These are phyloP conservation scores for Rosa multiflora DNA, from an alignment of 306 rosid genomes.

Conservation along the genomic window DNA sequence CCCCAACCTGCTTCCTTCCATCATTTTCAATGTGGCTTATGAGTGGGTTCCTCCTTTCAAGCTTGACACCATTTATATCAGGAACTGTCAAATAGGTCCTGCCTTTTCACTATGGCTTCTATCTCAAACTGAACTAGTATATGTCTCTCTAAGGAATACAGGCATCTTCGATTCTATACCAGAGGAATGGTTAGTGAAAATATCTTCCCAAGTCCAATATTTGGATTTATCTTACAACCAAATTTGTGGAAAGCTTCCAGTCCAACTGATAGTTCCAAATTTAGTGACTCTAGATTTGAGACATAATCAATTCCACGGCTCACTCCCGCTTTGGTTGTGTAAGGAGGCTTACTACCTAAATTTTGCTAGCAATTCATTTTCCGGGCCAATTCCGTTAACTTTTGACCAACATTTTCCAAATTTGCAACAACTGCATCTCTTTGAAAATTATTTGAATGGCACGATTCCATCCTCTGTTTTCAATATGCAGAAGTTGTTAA, in stretches of 20 bases:
- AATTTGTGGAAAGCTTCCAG: neutral
- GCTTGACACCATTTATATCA: neutral
- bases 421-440: neutral
- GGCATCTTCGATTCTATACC: neutral
- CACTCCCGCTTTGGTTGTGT: neutral
- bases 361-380: neutral
- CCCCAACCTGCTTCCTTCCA: neutral
- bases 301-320: neutral
- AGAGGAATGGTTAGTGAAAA: neutral
- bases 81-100: neutral
- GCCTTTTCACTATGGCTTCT: neutral
- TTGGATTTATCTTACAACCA: neutral
- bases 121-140: neutral
- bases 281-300: neutral
- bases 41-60: constrained; percentile 8
- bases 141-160: neutral
- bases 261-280: neutral
- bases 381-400: neutral
- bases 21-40: neutral
- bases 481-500: neutral
- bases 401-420: neutral
- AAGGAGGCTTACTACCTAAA: fast-evolving
- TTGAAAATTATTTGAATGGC: neutral
- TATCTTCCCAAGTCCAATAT: neutral
- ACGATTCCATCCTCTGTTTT: neutral